Conservation (phyloP, 1,284 basidiomycete genomes). For the Marasmius tenuissimus region DNA sequence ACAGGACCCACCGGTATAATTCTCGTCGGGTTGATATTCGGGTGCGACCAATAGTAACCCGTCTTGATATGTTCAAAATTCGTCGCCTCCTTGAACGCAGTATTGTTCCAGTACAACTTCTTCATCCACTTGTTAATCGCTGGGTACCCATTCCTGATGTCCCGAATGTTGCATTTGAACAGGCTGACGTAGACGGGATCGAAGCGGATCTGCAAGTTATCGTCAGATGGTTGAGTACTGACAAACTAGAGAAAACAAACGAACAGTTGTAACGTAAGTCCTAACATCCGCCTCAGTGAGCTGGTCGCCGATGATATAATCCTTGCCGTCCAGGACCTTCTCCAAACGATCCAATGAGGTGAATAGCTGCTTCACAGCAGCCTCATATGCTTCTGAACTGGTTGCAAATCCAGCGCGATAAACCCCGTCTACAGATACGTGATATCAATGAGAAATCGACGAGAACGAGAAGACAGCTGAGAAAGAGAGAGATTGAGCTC, state of each 20-base stretch:
- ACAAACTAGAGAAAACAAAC: slow-evolving; percentile 24
- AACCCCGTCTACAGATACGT: slow-evolving; percentile 60
- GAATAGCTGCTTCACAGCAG: slow-evolving; percentile 73
- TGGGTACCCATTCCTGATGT: slow-evolving; percentile 80
- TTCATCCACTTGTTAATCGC: slow-evolving; percentile 84
- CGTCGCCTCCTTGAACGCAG: slow-evolving; percentile 88
- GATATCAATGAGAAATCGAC: neutral
- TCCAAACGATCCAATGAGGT: slow-evolving; percentile 82
- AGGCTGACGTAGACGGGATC: slow-evolving; percentile 90
- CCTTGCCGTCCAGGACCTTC: slow-evolving; percentile 71
- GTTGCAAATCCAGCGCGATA: slow-evolving; percentile 92
- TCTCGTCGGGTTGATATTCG: slow-evolving; percentile 65
- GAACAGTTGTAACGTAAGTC: slow-evolving; percentile 87
- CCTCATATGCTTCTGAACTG: slow-evolving; percentile 80
- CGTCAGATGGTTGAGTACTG: neutral
- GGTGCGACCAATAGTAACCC: slow-evolving; percentile 81
- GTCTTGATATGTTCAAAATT: slow-evolving; percentile 89
- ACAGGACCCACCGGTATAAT: slow-evolving; percentile 78
- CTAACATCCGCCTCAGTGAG: slow-evolving; percentile 94
- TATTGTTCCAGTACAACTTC: slow-evolving; percentile 88
- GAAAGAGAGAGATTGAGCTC: slow-evolving; percentile 21
- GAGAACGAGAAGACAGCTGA: neutral
- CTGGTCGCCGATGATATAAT: slow-evolving; percentile 79
- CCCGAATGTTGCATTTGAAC: slow-evolving; percentile 92
- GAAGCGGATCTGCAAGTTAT: slow-evolving; percentile 44